Evolutionary conservation across 441 rosid genomes (phyloP), one percentile per base, ranked within the genome.

Genomic region (Adansonia madagascariensis): DNA sequence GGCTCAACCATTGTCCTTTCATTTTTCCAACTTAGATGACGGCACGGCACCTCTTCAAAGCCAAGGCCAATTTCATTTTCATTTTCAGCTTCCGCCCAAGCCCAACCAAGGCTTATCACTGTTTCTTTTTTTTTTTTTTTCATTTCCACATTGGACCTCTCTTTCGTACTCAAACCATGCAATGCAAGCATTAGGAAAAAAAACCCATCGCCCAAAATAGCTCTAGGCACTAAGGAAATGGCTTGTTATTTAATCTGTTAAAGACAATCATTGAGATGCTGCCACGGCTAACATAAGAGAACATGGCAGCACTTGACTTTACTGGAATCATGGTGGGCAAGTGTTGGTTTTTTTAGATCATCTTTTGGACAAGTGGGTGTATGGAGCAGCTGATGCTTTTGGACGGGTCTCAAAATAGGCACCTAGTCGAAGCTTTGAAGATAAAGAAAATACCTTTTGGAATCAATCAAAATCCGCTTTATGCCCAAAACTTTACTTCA

Each of bases 391-490:
- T n/a, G 70, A 17, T 53, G 57, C 52, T 67, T 59, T 65, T 31
- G 14, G 73, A 24, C 55, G 59, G 4, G 14, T 64, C 47, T 66
- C 71, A 35, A 55, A 39, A 39, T 0, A 43, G 18, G 35, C 17
- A 3, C 39, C 60, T 7, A 10, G 63, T 60, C 17, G 46, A 70
- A 49, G 59, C 53, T 57, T 73, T 41, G 27, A 44, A 50, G 68
- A 22, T 18, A 80, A 85, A 75, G 64, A n/a, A 63, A 53, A 65
- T 53, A 15, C 73, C 61, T 77, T 68, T 14, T 14, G 46, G 85
- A 81, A 80, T 85, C 88, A 44, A 61, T 46, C 44, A 7, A 71
- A 80, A 82, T 6, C 15, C 3, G 53, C 77, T 80, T 76, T 70
- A 69, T 49, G 20, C 70, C 41, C 70, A 73, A 52, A 84, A 50